Conservation (phyloP, 148 eudicot species). For the Dianthus caryophyllus region DNA sequence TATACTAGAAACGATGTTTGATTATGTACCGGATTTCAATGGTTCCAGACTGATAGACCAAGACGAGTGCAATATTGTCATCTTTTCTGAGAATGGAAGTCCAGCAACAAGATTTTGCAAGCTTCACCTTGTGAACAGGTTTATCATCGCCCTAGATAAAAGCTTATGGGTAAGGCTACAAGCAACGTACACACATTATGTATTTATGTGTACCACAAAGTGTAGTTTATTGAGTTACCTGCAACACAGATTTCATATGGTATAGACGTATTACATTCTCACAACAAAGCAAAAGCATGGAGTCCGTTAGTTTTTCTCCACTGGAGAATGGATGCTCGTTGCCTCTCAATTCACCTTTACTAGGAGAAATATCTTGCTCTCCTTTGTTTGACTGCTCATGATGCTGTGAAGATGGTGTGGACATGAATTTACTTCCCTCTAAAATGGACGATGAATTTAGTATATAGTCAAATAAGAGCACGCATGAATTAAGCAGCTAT, state of each 20-base stretch:
- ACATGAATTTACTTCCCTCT: constrained; percentile 28
- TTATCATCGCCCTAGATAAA: constrained; percentile 59
- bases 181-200: background rate
- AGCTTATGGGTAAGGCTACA: constrained; percentile 11
- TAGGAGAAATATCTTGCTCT: constrained; percentile 22
- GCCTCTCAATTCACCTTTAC: constrained; percentile 26
- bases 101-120: constrained; percentile 66
- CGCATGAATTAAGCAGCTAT: background rate
- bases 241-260: constrained; percentile 43
- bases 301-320: constrained; percentile 33
- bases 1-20: background rate
- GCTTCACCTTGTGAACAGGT: constrained; percentile 50
- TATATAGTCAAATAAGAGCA: constrained; percentile 6
- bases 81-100: constrained; percentile 47
- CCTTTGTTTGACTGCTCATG: constrained; percentile 28
- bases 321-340: constrained; percentile 19
- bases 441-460: constrained; percentile 22
- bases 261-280: constrained; percentile 45
- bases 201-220: background rate
- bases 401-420: constrained; percentile 24
- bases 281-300: constrained; percentile 54
- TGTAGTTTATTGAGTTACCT: constrained; percentile 33
- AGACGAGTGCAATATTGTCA: constrained; percentile 44
- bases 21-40: constrained; percentile 58
- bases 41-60: constrained; percentile 56